phyloP scores from a whole-genome alignment of 2,329 filamentous ascomycete genomes.

The Pseudocercospora cruenta region DNA sequence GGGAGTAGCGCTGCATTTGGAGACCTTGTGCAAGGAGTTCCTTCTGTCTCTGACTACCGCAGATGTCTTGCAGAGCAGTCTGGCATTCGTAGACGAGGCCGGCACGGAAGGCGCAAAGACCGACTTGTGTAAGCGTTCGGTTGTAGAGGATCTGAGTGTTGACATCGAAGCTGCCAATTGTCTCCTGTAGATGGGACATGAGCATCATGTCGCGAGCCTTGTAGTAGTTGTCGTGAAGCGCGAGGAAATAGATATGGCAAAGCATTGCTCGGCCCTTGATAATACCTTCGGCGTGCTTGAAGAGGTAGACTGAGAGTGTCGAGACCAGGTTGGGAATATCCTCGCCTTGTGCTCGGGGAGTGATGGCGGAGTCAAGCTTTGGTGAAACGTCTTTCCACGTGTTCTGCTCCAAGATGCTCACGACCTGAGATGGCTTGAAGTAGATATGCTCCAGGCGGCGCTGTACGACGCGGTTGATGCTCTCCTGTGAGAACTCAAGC shows the following conservation, averaged over 20 bases:
- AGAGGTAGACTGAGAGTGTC: constrained; percentile 91
- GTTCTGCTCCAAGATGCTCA: constrained; percentile 91
- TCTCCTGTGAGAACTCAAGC: constrained; percentile 79
- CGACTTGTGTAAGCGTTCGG: constrained; percentile 94
- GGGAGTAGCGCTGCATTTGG: constrained; percentile 95
- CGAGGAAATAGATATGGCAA: constrained; percentile 97
- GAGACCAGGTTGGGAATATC: constrained; percentile 79
- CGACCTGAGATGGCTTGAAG: constrained; percentile 96
- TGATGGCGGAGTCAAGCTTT: constrained; percentile 75
- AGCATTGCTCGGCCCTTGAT: constrained; percentile 96
- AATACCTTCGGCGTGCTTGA: constrained; percentile 91
- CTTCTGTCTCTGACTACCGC: constrained; percentile 95
- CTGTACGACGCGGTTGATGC: constrained; percentile 89
- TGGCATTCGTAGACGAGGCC: constrained; percentile 97
- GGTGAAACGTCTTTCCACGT: constrained; percentile 81
- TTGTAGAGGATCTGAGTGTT: constrained; percentile 99
- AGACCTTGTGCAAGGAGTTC: constrained; percentile 96
- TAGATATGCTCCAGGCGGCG: constrained; percentile 95
- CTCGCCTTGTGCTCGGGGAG: constrained; percentile 67
- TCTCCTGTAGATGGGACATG: constrained; percentile 98
- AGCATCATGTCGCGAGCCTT: constrained; percentile 98
- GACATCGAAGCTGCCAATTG: constrained; percentile 93
- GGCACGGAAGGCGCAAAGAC: constrained; percentile 95
- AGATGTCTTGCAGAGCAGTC: constrained; percentile 96
- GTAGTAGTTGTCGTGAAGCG: constrained; percentile 97